Evolutionary conservation across 163 green algal genomes (phyloP).

Genomic region (Scenedesmus sp.): DNA sequence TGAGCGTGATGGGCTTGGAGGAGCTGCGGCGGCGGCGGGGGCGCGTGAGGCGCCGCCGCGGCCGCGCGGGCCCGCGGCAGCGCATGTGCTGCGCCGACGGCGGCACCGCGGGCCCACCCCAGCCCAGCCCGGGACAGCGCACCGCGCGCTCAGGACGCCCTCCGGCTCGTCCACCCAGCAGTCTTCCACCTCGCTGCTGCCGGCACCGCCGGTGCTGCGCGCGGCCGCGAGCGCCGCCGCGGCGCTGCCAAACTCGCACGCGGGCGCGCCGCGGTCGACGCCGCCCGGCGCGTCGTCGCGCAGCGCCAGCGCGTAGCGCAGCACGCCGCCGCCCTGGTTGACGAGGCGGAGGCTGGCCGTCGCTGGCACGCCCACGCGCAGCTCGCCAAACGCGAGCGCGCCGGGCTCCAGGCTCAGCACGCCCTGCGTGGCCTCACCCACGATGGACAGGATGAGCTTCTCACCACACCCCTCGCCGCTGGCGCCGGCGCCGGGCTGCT

Average conservation of each 20-base stretch:
- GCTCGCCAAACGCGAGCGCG: slow-evolving; percentile 51
- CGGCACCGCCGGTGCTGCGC: background rate
- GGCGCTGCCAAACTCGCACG: slow-evolving; percentile 39
- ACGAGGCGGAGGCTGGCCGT: slow-evolving; percentile 57
- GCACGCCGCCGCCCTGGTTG: slow-evolving; percentile 72
- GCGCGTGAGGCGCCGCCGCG: no score
- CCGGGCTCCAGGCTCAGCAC: slow-evolving; percentile 63
- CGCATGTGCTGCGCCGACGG: background rate
- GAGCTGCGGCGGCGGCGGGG: no score
- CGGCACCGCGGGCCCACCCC: no score
- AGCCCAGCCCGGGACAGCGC: no score
- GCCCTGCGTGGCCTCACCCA: slow-evolving; percentile 48
- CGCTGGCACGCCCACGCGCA: slow-evolving; percentile 64
- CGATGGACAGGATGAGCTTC: slow-evolving; percentile 26
- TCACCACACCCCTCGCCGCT: no score
- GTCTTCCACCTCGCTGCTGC: slow-evolving; percentile 29
- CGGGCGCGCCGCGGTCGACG: background rate
- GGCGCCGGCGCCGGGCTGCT: no score
- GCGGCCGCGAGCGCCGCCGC: slow-evolving; percentile 1
- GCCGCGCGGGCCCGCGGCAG: no score
- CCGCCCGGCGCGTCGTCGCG: slow-evolving; percentile 45
- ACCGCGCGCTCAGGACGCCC: slow-evolving; percentile 57
- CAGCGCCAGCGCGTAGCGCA: slow-evolving; percentile 59
- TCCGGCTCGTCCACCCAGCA: slow-evolving; percentile 65
- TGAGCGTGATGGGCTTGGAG: slow-evolving; percentile 61